These are phyloP conservation scores for Phyllosticta ampelicida DNA, from an alignment of 2,329 filamentous ascomycete genomes.

Conservation along the genomic window DNA sequence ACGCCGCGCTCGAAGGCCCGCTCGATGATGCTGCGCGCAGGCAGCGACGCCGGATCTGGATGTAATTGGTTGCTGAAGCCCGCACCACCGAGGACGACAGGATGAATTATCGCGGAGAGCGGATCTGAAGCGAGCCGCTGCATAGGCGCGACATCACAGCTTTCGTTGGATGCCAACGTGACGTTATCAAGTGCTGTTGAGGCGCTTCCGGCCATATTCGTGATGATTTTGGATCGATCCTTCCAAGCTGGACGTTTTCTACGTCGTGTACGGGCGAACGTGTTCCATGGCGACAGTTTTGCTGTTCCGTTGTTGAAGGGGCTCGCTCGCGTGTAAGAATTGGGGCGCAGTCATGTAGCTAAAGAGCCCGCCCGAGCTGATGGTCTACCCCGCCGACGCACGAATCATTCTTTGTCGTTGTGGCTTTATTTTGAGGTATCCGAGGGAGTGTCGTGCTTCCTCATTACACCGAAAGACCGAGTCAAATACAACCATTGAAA, in stretches of 20 bases:
- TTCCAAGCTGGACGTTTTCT: background rate
- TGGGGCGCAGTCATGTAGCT: background rate
- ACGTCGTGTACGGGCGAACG: background rate
- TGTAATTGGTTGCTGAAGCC: constrained; percentile 10
- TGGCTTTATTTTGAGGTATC: background rate
- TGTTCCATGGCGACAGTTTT: background rate
- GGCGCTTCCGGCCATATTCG: background rate
- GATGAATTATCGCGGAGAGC: constrained; percentile 1
- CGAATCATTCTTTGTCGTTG: background rate
- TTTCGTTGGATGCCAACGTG: background rate
- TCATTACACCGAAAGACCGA: background rate
- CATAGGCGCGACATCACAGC: background rate
- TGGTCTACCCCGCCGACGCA: background rate
- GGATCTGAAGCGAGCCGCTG: background rate
- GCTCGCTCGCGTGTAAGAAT: background rate
- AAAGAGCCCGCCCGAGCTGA: background rate
- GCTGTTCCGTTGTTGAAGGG: background rate
- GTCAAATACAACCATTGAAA: background rate
- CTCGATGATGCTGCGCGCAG: background rate
- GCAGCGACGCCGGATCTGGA: constrained; percentile 2
- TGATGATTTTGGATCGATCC: background rate
- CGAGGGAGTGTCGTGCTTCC: background rate
- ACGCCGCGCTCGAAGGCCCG: constrained; percentile 54
- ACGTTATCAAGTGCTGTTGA: background rate
- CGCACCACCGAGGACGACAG: constrained; percentile 2